A percentile compares a stretch with the other conserved stretches of the same genome.
Conservation (phyloP, 306 rosid species). For the Dryas drummondii region DNA sequence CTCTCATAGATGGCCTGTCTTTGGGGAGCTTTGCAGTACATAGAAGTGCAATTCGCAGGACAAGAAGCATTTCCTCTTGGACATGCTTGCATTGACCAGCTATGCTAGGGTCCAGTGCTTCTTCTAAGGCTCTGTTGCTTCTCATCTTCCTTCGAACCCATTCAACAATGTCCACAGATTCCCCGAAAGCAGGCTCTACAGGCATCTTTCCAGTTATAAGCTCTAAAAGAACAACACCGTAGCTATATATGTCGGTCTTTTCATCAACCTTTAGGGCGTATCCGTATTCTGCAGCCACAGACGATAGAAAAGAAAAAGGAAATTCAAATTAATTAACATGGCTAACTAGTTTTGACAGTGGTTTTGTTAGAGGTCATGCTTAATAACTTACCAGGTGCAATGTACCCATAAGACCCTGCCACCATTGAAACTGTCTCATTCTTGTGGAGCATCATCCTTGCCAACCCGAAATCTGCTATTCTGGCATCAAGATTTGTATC, state of each 20-base stretch:
- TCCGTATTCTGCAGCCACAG: conserved; percentile 58
- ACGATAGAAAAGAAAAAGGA: neutral
- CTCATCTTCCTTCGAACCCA: conserved; percentile 59
- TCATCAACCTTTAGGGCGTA: conserved; percentile 80
- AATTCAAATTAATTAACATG: neutral
- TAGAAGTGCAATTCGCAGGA: conserved; percentile 71
- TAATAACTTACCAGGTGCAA: conserved; percentile 73
- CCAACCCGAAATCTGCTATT: conserved; percentile 93
- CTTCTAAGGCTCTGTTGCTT: conserved; percentile 45
- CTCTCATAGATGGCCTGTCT: conserved; percentile 88
- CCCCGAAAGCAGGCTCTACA: conserved; percentile 56
- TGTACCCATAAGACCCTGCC: conserved; percentile 93
- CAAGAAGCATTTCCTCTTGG: conserved; percentile 89
- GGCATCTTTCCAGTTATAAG: conserved; percentile 72
- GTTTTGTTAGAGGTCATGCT: neutral
- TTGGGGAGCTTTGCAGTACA: conserved; percentile 79
- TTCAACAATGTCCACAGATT: conserved; percentile 55
- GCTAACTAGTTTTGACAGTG: neutral
- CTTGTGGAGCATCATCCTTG: conserved; percentile 73
- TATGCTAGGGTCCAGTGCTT: conserved; percentile 55
- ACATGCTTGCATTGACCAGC: conserved; percentile 73
- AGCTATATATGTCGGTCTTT: conserved; percentile 82
- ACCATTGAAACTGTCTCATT: conserved; percentile 81
- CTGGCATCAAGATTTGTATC: conserved; percentile 75
- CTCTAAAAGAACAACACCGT: conserved; percentile 83